Base-by-base conservation (phyloP, 345 rosid genomes). In the Microcos paniculata region DNA sequence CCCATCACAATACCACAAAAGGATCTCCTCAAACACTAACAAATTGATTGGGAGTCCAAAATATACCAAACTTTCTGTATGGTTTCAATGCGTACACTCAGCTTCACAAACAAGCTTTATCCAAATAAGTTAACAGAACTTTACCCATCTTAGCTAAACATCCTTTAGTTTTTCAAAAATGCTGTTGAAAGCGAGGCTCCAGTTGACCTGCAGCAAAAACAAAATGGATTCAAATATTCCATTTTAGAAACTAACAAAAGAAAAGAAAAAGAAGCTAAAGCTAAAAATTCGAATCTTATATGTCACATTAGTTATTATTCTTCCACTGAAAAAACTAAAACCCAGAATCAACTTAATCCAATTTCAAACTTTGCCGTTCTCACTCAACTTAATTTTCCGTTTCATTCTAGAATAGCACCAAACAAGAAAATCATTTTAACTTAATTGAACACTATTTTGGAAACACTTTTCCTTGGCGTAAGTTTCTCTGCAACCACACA, bases 401-500 rank as follows among this genome's bases (percentile, higher is more conserved):
- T 58, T 30, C 59, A 38, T 75, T 64, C 35, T 23, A 53, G 64
- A 75, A 21, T 26, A 35, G 51, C 8, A 74, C 23, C 33, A 66
- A 40, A 75, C 30, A 13, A 23, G 15, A 75, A 38, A 38, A 63
- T 33, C 49, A 40, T 63, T 42, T 45, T 46, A n/a, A 15, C 46
- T 67, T 2, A 24, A 26, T 45, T 45, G 10, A 63, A 16, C 8
- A 8, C 23, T 55, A 61, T 43, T 64, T 78, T 56, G 13, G 28
- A 49, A 31, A 23, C 45, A 62, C 55, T 56, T 57, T 76, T 52
- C 58, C 53, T 48, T 31, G n/a, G 75, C 55, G 61, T 66, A 78
- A 76, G 71, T 82, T 76, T 67, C 35, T 62, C 76, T 71, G 66
- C 66, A 80, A 81, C 83, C 77, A 81, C 79, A 43, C 79, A 59